A percentile compares a stretch with the other conserved stretches of the same genome.
These are phyloP conservation scores for Chrysosporium keratinophilum DNA, from an alignment of 2,329 filamentous ascomycete species.

Conservation along the genomic window DNA sequence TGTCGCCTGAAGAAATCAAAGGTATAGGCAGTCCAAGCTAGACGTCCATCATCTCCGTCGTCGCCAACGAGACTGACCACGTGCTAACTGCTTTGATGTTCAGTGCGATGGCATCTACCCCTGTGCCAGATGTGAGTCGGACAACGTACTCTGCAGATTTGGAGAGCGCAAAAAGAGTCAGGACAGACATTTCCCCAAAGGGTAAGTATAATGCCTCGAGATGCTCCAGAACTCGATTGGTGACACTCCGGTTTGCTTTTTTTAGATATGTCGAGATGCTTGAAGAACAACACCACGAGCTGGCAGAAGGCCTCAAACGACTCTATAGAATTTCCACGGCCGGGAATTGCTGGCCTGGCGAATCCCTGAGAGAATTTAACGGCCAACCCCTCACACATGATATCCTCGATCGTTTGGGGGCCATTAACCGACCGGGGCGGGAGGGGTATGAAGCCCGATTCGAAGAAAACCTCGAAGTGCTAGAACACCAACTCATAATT, in stretches of 20 bases:
- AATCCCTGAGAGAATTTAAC: conserved; percentile 42
- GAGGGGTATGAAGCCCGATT: conserved; percentile 42
- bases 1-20: conserved; percentile 59
- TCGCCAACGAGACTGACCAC: neutral
- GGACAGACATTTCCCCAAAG: conserved; percentile 59
- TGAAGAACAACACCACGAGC: conserved; percentile 53
- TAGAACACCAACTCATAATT: conserved; percentile 47
- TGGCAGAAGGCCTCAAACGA: conserved; percentile 52
- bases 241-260: neutral
- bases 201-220: conserved; percentile 36
- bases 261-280: conserved; percentile 55
- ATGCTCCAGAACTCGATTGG: neutral
- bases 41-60: neutral
- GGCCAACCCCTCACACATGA: conserved; percentile 55
- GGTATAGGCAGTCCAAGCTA: conserved; percentile 37
- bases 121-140: conserved; percentile 52
- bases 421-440: conserved; percentile 44
- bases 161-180: conserved; percentile 56
- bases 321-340: conserved; percentile 46
- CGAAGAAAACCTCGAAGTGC: conserved; percentile 47
- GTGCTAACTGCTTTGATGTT: conserved; percentile 9
- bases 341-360: conserved; percentile 48
- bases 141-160: conserved; percentile 56
- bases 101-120: conserved; percentile 53
- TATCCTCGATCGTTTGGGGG: conserved; percentile 49